Evolutionary conservation across 2,329 filamentous ascomycete genomes (phyloP).

Genomic region (Ceratocystiopsis minuta): DNA sequence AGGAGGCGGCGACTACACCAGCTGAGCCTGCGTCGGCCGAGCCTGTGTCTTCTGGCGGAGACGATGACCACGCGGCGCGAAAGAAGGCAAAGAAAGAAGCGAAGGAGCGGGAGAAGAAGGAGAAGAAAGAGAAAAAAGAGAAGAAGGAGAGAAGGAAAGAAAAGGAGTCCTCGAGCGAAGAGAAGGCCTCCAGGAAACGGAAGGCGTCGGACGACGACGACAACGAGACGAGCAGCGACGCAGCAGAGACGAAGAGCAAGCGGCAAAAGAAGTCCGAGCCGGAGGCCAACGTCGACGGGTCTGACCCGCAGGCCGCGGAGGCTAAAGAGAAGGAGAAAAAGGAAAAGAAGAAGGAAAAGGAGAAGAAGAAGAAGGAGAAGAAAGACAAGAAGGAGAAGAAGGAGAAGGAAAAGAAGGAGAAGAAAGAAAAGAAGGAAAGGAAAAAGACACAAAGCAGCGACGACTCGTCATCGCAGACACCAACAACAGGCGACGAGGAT

Average conservation of each 20-base stretch:
- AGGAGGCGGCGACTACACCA: conserved; percentile 10
- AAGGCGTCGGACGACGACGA: conserved; percentile 24
- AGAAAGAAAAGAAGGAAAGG: conserved; percentile 15
- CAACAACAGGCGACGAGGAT: no score
- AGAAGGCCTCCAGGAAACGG: conserved; percentile 25
- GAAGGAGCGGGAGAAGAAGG: not conserved
- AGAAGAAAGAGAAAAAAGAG: not conserved
- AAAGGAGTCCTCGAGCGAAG: not conserved
- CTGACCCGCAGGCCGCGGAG: no score
- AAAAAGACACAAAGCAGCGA: conserved; percentile 4
- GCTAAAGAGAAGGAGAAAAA: no score
- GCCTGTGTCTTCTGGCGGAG: not conserved
- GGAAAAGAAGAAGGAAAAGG: conserved; percentile 19
- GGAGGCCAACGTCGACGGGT: conserved; percentile 5
- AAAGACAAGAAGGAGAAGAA: conserved; percentile 12
- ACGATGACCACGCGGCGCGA: not conserved
- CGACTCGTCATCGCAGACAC: conserved; percentile 4
- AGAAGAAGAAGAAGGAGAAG: conserved; percentile 17
- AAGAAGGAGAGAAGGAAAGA: conserved; percentile 1
- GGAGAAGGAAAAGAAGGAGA: conserved; percentile 11
- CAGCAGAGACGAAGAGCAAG: conserved; percentile 18
- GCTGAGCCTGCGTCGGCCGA: conserved; percentile 5
- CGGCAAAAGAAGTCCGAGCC: conserved; percentile 1
- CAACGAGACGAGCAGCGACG: conserved; percentile 13
- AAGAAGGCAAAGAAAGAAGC: conserved; percentile 1